These are phyloP conservation scores for Hypoxylon fragiforme DNA, from an alignment of 495 filamentous ascomycete species.

Conservation along the genomic window DNA sequence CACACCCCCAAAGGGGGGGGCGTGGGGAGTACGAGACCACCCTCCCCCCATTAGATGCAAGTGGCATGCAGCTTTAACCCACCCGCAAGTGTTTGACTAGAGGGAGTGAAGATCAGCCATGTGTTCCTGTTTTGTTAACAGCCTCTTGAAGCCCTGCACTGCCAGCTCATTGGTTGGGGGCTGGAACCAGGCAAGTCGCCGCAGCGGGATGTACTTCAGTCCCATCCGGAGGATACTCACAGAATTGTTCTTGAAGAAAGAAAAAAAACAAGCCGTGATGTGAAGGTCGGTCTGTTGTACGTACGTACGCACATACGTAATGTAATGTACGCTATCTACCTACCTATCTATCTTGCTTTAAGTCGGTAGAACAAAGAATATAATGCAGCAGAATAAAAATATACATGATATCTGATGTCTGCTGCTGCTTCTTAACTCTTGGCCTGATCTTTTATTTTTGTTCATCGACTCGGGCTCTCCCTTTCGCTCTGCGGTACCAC, in stretches of 20 bases:
- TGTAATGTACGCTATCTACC: too few relatives aligned
- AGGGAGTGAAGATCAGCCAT: slow-evolving; percentile 25
- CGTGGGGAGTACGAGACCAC: slow-evolving; percentile 30
- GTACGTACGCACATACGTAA: too few relatives aligned
- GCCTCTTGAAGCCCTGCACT: slow-evolving; percentile 29
- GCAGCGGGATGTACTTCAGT: slow-evolving; percentile 32
- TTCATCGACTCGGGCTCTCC: too few relatives aligned
- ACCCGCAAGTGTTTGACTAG: slow-evolving; percentile 20
- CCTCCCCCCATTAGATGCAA: slow-evolving; percentile 17
- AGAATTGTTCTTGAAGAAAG: slow-evolving; percentile 27
- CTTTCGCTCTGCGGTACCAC: slow-evolving; percentile 11
- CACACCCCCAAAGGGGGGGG: slow-evolving; percentile 13
- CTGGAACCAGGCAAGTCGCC: slow-evolving; percentile 22
- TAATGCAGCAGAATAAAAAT: not conserved
- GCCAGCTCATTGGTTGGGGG: slow-evolving; percentile 38
- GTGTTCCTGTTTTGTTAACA: slow-evolving; percentile 37
- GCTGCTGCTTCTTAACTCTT: not conserved
- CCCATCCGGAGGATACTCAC: slow-evolving; percentile 25
- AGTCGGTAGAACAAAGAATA: too few relatives aligned
- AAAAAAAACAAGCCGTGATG: too few relatives aligned
- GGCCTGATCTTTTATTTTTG: slow-evolving; percentile 8
- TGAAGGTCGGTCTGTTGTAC: too few relatives aligned
- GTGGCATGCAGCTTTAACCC: slow-evolving; percentile 28
- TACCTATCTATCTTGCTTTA: too few relatives aligned
- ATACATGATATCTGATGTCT: slow-evolving; percentile 9